Evolutionary conservation across 2,329 filamentous ascomycete genomes (phyloP).

Genomic region (Cryphonectria naterciae): DNA sequence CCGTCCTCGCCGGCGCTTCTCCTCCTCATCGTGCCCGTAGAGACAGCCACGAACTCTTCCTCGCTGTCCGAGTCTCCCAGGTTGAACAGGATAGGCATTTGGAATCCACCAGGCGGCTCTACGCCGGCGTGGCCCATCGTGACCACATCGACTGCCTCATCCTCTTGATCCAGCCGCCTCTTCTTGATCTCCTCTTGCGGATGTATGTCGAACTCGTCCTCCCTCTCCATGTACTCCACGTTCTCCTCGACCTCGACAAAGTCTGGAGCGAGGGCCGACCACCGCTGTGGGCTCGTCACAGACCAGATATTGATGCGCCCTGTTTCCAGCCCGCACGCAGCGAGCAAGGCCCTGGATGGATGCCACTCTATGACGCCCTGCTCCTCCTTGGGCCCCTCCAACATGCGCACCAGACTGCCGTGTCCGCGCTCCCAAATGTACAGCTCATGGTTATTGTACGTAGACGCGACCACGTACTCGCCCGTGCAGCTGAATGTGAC

Average conservation of each 20-base stretch:
- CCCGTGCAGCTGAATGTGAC: constrained; percentile 92
- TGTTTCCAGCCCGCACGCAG: constrained; percentile 89
- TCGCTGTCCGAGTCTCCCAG: constrained; percentile 94
- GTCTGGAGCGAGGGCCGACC: constrained; percentile 95
- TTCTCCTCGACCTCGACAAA: constrained; percentile 99
- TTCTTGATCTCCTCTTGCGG: constrained; percentile 94
- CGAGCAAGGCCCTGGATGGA: constrained; percentile 82
- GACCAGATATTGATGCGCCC: constrained; percentile 96
- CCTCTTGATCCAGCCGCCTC: constrained; percentile 84
- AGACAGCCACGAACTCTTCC: constrained; percentile 76
- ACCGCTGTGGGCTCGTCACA: constrained; percentile 91
- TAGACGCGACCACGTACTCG: constrained; percentile 95
- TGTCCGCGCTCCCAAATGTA: constrained; percentile 97
- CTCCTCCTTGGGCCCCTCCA: constrained; percentile 96
- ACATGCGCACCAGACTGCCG: constrained; percentile 92
- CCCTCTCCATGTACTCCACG: constrained; percentile 90
- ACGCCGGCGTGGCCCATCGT: constrained; percentile 71
- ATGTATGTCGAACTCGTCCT: constrained; percentile 98
- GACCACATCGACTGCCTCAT: constrained; percentile 90
- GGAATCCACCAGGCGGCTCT: constrained; percentile 66
- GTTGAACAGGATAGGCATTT: constrained; percentile 92
- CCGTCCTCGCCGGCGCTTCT: constrained; percentile 80
- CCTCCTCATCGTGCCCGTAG: constrained; percentile 81
- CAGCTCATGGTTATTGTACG: constrained; percentile 97
- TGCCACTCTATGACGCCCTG: constrained; percentile 98